Evolutionary conservation across 2,329 filamentous ascomycete genomes (phyloP), one percentile per base, ranked within the genome.

Genomic region (Drechslerella stenobrocha): DNA sequence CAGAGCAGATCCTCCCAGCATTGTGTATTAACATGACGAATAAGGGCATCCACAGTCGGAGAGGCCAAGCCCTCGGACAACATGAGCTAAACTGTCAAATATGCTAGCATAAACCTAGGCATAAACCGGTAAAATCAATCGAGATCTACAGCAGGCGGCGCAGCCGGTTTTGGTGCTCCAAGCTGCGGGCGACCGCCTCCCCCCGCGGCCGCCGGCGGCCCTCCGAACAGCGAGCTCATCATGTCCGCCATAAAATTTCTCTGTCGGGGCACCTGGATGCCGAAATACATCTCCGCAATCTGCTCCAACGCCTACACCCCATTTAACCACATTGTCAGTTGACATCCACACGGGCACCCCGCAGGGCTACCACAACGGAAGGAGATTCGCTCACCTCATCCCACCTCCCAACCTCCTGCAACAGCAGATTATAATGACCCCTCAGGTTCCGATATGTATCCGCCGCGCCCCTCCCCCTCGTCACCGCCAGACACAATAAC

Each of bases 221-320:
- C 90, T 48, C 91, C 91, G 74, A 98, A 88, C 81, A 98, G 15
- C 15, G 63, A 67, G 42, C 55, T 56, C 88, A 98, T 95, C 91
- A 98, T 97, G 76, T 98, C 93, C 77, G 97, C 84, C 76, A 98
- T 80, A 2, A 91, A 91, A 76, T 97, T 97, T 70, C 87, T 88
- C 79, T 96, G 90, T 74, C 87, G 83, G 46, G 91, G 92, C 75
- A 90, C 87, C 79, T 86, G 84, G 76, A 98, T 95, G 32, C 86
- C 86, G 78, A 98, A 98, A 80, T 97, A 98, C 84, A 96, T 91
- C 79, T 98, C 92, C 48, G 88, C 92, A 73, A 98, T 86, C 76
- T 89, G 86, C 72, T 90, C 87, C 67, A 98, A 79, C 22, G 89
- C 82, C 72, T 73, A 45, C 48, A 35, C 22, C 59, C 26, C 55